Percentiles rank a stretch among this genome's conserved stretches.
phyloP scores from a whole-genome alignment of 306 rosid species.

The Vigna nakashimae region DNA sequence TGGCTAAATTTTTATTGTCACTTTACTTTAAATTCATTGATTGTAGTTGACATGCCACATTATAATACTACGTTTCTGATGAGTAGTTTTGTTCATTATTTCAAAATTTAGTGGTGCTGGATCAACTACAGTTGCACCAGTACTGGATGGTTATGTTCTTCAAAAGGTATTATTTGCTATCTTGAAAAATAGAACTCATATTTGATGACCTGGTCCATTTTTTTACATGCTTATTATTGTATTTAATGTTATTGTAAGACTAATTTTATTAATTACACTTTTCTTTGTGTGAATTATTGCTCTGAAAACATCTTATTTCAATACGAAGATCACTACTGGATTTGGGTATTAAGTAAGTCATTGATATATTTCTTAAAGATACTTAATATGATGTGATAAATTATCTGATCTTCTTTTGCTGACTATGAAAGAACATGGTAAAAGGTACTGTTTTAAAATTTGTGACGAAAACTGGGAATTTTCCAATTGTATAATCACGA shows the following conservation, averaged over 20 bases:
- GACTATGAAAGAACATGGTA: not conserved
- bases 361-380: conserved; percentile 11
- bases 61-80: conserved; percentile 42
- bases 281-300: not conserved
- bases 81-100: conserved; percentile 38
- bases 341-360: conserved; percentile 8
- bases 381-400: not conserved
- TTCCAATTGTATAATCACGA: not conserved
- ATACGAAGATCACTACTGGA: not conserved
- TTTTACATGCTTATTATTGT: not conserved
- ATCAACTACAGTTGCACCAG: conserved; percentile 96
- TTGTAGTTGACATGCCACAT: conserved; percentile 39
- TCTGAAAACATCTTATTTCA: not conserved
- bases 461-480: not conserved
- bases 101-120: conserved; percentile 81
- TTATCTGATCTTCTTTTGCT: not conserved
- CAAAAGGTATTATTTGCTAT: conserved; percentile 70
- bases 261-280: not conserved
- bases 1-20: not conserved
- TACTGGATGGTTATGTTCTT: conserved; percentile 97
- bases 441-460: not conserved
- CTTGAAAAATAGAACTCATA: conserved; percentile 15
- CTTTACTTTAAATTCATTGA: not conserved
- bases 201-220: not conserved
- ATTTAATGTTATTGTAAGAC: not conserved